Evolutionary conservation across 257 asterid species (phyloP).

Genomic region (Nicotiana noctiflora): DNA sequence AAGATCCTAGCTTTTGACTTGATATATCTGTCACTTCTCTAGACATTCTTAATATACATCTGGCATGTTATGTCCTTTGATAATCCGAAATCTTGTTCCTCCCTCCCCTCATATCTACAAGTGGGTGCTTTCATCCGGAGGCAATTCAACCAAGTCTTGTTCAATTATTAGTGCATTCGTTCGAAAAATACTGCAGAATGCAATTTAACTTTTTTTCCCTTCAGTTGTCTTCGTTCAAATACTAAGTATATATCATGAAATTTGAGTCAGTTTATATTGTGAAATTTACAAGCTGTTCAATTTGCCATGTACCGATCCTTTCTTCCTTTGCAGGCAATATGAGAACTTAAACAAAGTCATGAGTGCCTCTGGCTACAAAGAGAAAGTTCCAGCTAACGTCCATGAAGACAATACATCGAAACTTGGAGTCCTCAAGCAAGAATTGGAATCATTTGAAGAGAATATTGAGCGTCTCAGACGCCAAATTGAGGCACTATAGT

Average conservation of each 20-base stretch:
- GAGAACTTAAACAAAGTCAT: constrained; percentile 46
- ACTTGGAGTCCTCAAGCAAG: constrained; percentile 46
- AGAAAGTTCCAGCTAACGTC: constrained; percentile 55
- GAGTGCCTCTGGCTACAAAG: constrained; percentile 59
- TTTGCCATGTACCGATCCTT: not conserved
- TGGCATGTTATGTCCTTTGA: not conserved
- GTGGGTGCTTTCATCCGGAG: too few relatives aligned
- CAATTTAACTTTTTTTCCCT: not conserved
- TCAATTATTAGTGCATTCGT: not conserved
- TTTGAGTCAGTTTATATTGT: not conserved
- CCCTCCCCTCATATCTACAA: not conserved
- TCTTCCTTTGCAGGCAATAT: constrained; percentile 52
- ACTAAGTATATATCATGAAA: not conserved
- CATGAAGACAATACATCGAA: constrained; percentile 54
- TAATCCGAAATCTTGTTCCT: not conserved
- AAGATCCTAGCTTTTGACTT: not conserved
- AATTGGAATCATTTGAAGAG: constrained; percentile 46
- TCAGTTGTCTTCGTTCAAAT: not conserved
- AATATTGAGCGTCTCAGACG: constrained; percentile 50
- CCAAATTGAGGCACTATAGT: constrained; percentile 21
- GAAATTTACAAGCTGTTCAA: not conserved
- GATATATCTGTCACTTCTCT: not conserved
- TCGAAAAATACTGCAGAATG: not conserved
- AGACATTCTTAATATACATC: not conserved
- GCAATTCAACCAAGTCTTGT: not conserved